These are phyloP conservation scores for Globisporangium parvum DNA, from an alignment of 352 stramenopile genomes.

Conservation along the genomic window DNA sequence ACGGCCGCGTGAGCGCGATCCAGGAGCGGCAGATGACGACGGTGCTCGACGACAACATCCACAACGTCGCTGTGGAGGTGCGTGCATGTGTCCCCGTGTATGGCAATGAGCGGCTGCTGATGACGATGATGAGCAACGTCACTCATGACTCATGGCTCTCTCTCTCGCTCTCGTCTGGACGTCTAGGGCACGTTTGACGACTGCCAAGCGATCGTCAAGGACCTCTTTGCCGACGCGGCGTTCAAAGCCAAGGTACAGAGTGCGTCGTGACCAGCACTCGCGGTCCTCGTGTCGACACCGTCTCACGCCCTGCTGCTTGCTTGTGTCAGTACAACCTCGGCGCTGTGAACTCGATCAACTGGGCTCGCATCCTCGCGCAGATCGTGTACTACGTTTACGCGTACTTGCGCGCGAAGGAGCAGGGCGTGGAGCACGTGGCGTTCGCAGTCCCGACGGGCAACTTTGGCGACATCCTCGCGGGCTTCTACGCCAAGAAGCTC, in stretches of 20 bases:
- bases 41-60: conserved; percentile 96
- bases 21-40: conserved; percentile 99
- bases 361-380: conserved; percentile 97
- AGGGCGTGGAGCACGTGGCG: conserved; percentile 65
- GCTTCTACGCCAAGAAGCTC: conserved; percentile 94
- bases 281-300: not conserved
- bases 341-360: conserved; percentile 99
- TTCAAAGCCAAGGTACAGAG: conserved; percentile 86
- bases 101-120: too few species aligned
- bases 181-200: conserved; percentile 97
- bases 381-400: conserved; percentile 99
- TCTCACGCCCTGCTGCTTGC: not conserved
- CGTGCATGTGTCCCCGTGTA: too few species aligned
- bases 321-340: conserved; percentile 81
- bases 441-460: conserved; percentile 99
- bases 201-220: conserved; percentile 99
- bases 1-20: conserved; percentile 94
- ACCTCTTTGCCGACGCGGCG: conserved; percentile 91
- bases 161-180: not conserved
- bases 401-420: conserved; percentile 88
- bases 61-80: conserved; percentile 90
- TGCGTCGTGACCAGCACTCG: not conserved
- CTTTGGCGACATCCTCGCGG: conserved; percentile 98
- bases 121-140: not conserved
- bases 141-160: too few species aligned